These are phyloP conservation scores for Ophiostoma montium DNA, from an alignment of 2,329 filamentous ascomycete species.

Conservation along the genomic window DNA sequence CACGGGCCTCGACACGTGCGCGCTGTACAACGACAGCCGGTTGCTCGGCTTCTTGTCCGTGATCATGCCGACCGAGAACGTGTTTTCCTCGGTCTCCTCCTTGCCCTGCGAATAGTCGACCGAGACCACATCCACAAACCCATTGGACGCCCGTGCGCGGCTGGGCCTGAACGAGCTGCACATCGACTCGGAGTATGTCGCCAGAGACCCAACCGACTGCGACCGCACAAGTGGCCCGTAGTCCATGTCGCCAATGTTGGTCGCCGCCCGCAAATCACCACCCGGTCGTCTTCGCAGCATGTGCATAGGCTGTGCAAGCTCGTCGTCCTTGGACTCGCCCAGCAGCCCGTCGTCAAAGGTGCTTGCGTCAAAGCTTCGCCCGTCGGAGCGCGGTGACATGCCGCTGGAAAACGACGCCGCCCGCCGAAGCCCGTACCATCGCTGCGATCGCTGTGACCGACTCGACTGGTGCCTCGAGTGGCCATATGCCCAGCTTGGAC, in stretches of 20 bases:
- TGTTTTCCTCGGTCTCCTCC: slow-evolving; percentile 22
- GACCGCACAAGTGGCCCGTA: slow-evolving; percentile 34
- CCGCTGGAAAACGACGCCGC: slow-evolving; percentile 48
- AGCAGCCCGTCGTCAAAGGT: slow-evolving; percentile 39
- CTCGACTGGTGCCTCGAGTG: slow-evolving; percentile 34
- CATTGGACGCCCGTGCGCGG: slow-evolving; percentile 24
- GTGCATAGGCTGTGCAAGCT: slow-evolving; percentile 39
- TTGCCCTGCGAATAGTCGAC: slow-evolving; percentile 20
- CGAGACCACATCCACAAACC: slow-evolving; percentile 26
- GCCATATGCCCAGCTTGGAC: slow-evolving; percentile 21
- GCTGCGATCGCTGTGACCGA: slow-evolving; percentile 33
- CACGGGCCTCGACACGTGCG: slow-evolving; percentile 45
- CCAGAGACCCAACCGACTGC: slow-evolving; percentile 44
- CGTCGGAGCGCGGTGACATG: slow-evolving; percentile 32
- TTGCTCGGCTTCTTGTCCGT: slow-evolving; percentile 34
- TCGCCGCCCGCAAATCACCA: slow-evolving; percentile 56
- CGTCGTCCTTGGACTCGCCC: slow-evolving; percentile 29
- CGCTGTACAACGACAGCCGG: slow-evolving; percentile 42
- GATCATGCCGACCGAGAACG: slow-evolving; percentile 45
- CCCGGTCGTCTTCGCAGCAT: slow-evolving; percentile 59
- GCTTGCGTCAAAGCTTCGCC: slow-evolving; percentile 48
- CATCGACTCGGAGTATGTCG: slow-evolving; percentile 45
- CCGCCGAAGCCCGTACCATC: slow-evolving; percentile 38
- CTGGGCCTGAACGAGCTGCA: slow-evolving; percentile 41
- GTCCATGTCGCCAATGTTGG: slow-evolving; percentile 49